Evolutionary conservation across 371 early-diverging fungal genomes (phyloP).

Genomic region (Mucor mucedo): DNA sequence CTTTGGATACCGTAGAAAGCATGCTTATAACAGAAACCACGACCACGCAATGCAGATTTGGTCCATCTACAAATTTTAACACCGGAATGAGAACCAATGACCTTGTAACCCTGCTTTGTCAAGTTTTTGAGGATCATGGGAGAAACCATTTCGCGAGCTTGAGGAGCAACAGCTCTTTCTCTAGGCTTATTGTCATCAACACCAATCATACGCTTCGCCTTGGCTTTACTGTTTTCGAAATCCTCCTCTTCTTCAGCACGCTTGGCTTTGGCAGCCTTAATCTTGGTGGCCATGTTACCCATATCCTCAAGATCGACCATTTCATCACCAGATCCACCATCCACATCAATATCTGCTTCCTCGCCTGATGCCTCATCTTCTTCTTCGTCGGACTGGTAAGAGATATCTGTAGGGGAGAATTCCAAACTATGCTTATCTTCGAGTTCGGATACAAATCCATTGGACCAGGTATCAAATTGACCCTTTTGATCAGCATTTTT

Average conservation of each 20-base stretch:
- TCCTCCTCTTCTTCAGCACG: slow-evolving; percentile 65
- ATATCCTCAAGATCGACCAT: slow-evolving; percentile 83
- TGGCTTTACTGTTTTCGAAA: slow-evolving; percentile 51
- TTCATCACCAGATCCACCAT: slow-evolving; percentile 52
- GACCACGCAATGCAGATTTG: slow-evolving; percentile 75
- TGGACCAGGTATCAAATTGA: slow-evolving; percentile 61
- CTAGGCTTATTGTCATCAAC: slow-evolving; percentile 22
- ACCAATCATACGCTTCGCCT: slow-evolving; percentile 51
- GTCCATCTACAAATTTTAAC: slow-evolving; percentile 89
- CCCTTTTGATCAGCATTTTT: slow-evolving; percentile 65
- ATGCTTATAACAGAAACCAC: slow-evolving; percentile 85
- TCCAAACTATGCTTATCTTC: slow-evolving; percentile 49
- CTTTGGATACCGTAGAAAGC: slow-evolving; percentile 73
- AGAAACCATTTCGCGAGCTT: slow-evolving; percentile 78
- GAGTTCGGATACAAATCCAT: slow-evolving; percentile 53
- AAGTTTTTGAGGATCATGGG: slow-evolving; percentile 75
- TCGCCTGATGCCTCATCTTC: slow-evolving; percentile 37
- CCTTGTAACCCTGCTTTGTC: slow-evolving; percentile 83
- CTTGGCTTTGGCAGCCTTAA: slow-evolving; percentile 60
- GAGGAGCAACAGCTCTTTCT: slow-evolving; percentile 30
- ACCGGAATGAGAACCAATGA: slow-evolving; percentile 79
- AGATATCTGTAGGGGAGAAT: slow-evolving; percentile 52
- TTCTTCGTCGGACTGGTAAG: slow-evolving; percentile 63
- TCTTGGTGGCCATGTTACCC: slow-evolving; percentile 67
- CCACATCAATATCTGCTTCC: slow-evolving; percentile 42